Percentiles rank a stretch among this genome's conserved stretches.
Conservation (phyloP, 2,329 filamentous ascomycete genomes). For the Colletotrichum shisoi region DNA sequence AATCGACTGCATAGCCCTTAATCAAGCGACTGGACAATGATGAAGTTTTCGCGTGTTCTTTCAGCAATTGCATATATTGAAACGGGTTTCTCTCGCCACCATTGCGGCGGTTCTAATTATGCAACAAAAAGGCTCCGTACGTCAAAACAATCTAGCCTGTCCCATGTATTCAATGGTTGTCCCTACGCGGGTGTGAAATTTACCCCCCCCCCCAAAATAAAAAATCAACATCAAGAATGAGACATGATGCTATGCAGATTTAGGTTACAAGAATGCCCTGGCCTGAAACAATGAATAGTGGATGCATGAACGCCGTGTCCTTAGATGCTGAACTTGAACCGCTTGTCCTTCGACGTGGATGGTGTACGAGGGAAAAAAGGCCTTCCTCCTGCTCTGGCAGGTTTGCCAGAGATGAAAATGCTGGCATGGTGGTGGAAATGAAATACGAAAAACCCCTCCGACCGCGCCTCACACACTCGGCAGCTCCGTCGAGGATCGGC, state of each 20-base stretch:
- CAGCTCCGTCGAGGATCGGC: background rate
- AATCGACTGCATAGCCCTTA: too few species aligned
- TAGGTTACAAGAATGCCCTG: background rate
- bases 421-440: background rate
- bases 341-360: background rate
- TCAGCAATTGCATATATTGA: too few species aligned
- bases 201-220: background rate
- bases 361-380: background rate
- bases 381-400: background rate
- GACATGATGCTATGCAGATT: slow-evolving; percentile 23
- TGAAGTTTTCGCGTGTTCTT: too few species aligned
- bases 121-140: background rate
- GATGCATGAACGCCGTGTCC: slow-evolving; percentile 13
- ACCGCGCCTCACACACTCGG: background rate
- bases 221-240: too few species aligned
- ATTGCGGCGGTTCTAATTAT: too few species aligned
- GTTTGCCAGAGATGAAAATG: slow-evolving; percentile 3
- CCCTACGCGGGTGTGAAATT: too few species aligned
- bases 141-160: slow-evolving; percentile 13
- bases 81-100: too few species aligned
- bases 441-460: background rate
- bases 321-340: slow-evolving; percentile 12
- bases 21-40: too few species aligned
- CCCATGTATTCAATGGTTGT: background rate
- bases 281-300: background rate